Conservation (phyloP, 306 rosid species). For the Medicago arabica region DNA sequence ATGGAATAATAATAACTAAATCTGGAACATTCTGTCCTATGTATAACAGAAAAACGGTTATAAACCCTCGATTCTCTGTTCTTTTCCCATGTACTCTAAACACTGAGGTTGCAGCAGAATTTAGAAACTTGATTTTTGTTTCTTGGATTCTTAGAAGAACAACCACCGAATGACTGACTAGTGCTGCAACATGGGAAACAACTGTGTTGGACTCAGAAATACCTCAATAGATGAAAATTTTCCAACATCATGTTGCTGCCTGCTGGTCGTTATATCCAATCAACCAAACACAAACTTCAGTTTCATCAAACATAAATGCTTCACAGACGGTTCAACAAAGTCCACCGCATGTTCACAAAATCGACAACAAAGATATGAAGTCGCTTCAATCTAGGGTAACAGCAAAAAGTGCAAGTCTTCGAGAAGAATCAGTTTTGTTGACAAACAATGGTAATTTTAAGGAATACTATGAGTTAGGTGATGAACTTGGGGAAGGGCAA, state of each 20-base stretch:
- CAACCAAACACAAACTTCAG: no score
- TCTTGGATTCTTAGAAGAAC: background rate
- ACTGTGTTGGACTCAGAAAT: slow-evolving; percentile 63
- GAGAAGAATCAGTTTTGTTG: slow-evolving; percentile 66
- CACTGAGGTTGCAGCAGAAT: background rate
- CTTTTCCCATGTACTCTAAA: no score
- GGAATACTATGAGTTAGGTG: slow-evolving; percentile 61
- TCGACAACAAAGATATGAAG: slow-evolving; percentile 31
- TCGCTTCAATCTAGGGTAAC: background rate
- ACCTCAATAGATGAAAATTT: slow-evolving; percentile 38
- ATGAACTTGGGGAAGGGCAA: slow-evolving; percentile 73
- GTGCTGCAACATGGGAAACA: slow-evolving; percentile 69
- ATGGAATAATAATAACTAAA: no score
- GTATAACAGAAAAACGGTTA: no score
- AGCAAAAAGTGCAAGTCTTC: slow-evolving; percentile 54
- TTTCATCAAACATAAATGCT: no score
- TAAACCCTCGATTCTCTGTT: no score
- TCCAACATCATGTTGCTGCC: slow-evolving; percentile 55
- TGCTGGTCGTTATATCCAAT: slow-evolving; percentile 31
- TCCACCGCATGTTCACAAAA: slow-evolving; percentile 38
- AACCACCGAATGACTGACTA: no score
- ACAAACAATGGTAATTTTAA: slow-evolving; percentile 66
- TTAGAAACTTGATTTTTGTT: background rate
- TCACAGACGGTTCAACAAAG: slow-evolving; percentile 39
- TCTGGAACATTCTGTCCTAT: no score